Evolutionary conservation across 164 flowering plant genomes (phyloP), one percentile per base, ranked within the genome.

Genomic region (Chimonanthus salicifolius): DNA sequence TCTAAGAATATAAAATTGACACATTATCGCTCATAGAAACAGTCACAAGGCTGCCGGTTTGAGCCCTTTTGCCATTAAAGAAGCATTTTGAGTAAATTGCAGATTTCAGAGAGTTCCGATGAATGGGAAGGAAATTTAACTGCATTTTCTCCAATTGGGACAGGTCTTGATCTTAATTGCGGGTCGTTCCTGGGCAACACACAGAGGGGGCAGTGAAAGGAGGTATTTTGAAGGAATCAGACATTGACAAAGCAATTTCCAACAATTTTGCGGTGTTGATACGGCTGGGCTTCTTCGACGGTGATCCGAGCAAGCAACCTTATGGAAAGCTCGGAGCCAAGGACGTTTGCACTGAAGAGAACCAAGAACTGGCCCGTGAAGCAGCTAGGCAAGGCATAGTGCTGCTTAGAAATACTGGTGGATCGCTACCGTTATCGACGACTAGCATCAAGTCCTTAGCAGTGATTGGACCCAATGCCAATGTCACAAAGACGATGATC

Each of bases 331-430:
- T 95, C 6, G 96, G 97, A 21, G 87, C 92, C 2, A 85, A 88
- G 51, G 96, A 95, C 51, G 97, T 95, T 0, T 95, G 99, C 75
- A 84, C 94, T 0, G 58, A 75, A 0, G 83, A 72, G 67, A 71
- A 90, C 83, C 90, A 87, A 60, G 89, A 89, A 70, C 84, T 95
- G 18, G 98, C 96, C 18, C 83, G 82, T 9, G 96, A 93, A 73
- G 88, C 99, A 3, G 99, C 99, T 0, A 86, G 92, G 74, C 96
- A 91, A 81, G 99, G 99, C 67, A 93, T 95, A 44, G 98, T 95
- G n/a, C 69, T 95, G 68, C 87, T 93, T 44, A 87, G 93, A 83
- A 93, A 93, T 83, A 76, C 48, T n/a, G 69, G 74, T 4, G 85
- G 82, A 2, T 80, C 89, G 1, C 76, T 95, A 67, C 98, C 99